phyloP scores from a whole-genome alignment of 345 rosid genomes.

The Physaria fendleri region DNA sequence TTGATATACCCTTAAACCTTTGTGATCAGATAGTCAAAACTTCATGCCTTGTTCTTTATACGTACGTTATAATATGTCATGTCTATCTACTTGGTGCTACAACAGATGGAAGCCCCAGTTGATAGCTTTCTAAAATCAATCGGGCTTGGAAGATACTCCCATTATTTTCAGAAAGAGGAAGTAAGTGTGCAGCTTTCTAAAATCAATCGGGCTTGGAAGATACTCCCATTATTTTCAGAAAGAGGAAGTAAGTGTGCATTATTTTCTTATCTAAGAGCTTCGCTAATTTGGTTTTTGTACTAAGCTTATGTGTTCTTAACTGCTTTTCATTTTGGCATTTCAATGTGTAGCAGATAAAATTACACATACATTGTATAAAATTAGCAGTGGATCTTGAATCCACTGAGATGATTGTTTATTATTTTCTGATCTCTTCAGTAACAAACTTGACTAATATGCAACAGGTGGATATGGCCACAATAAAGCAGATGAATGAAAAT shows the following conservation, averaged over 20 bases:
- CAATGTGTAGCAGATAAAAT: neutral
- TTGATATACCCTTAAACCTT: too few relatives aligned
- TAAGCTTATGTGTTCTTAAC: neutral
- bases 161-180: constrained; percentile 84
- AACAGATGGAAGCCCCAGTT: constrained; percentile 73
- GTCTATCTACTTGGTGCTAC: constrained; percentile 6
- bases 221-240: constrained; percentile 70
- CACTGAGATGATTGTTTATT: neutral
- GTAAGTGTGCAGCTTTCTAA: constrained; percentile 61
- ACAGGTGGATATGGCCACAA: constrained; percentile 86
- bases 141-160: constrained; percentile 70
- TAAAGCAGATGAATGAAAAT: constrained; percentile 89
- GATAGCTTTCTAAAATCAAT: constrained; percentile 67
- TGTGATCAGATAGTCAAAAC: too few relatives aligned
- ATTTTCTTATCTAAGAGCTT: constrained; percentile 7
- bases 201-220: constrained; percentile 70
- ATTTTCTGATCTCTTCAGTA: neutral
- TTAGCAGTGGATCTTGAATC: neutral
- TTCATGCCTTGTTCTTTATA: too few relatives aligned
- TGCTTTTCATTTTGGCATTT: constrained; percentile 2
- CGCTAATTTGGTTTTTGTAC: constrained; percentile 6
- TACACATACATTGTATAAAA: neutral
- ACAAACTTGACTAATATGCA: constrained; percentile 17
- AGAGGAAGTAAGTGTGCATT: constrained; percentile 68
- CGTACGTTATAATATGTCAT: too few relatives aligned